These are phyloP conservation scores for Basipetospora chlamydospora DNA, from an alignment of 2,329 filamentous ascomycete species.

Conservation along the genomic window DNA sequence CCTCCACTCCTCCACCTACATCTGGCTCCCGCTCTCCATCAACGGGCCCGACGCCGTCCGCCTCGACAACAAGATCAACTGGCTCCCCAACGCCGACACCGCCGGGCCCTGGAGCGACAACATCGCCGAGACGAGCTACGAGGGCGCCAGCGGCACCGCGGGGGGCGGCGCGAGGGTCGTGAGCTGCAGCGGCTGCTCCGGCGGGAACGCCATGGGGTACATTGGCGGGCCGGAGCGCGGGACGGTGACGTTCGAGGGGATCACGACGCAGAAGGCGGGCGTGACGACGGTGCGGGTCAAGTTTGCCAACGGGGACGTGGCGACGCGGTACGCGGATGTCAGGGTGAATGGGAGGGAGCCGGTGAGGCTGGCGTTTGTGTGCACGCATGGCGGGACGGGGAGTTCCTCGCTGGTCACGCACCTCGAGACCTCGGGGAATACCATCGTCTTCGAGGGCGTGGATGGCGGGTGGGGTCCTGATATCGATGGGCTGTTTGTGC, in stretches of 20 bases:
- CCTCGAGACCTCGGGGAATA: slow-evolving; percentile 33
- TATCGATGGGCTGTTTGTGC: slow-evolving; percentile 40
- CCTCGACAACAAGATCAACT: slow-evolving; percentile 38
- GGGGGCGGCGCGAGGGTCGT: slow-evolving; percentile 28
- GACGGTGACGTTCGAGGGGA: slow-evolving; percentile 29
- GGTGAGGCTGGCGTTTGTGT: slow-evolving; percentile 39
- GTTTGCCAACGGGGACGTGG: slow-evolving; percentile 39
- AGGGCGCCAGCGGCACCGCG: slow-evolving; percentile 34
- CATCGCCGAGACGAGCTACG: slow-evolving; percentile 30
- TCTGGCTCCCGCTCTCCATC: slow-evolving; percentile 48
- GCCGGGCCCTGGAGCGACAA: slow-evolving; percentile 29
- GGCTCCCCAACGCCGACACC: slow-evolving; percentile 32
- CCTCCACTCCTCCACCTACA: slow-evolving; percentile 44
- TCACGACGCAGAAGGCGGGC: slow-evolving; percentile 27
- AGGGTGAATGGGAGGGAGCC: slow-evolving; percentile 36
- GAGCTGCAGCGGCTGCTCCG: slow-evolving; percentile 37
- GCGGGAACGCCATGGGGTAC: slow-evolving; percentile 34
- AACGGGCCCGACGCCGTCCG: slow-evolving; percentile 31
- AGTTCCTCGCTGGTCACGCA: slow-evolving; percentile 32
- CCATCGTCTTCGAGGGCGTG: slow-evolving; percentile 28
- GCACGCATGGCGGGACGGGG: slow-evolving; percentile 26
- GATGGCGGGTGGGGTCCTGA: slow-evolving; percentile 31
- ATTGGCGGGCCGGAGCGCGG: slow-evolving; percentile 34
- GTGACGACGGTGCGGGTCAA: slow-evolving; percentile 38
- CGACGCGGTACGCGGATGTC: slow-evolving; percentile 36